Base-by-base conservation (phyloP, 2,329 filamentous ascomycete species). In the Gnomoniopsis smithogilvyi region DNA sequence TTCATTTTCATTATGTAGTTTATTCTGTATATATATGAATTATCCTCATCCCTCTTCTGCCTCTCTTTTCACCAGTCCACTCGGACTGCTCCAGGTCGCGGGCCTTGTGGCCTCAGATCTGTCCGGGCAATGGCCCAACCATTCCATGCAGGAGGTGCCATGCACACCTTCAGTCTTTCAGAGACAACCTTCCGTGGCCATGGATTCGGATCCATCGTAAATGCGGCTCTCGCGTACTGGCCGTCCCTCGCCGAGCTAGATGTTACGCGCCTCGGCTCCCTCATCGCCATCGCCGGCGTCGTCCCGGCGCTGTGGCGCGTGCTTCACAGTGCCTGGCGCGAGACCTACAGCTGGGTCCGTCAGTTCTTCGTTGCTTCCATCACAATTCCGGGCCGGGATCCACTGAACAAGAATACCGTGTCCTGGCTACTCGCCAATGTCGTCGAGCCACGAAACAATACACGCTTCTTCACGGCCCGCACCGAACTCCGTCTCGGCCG, bases 351-450 rank as follows among this genome's bases (percentile, higher is more conserved):
- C 58, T 79, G 73, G 67, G 64, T 78, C 38, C 69, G 72, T 8
- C 71, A 72, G 17, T 76, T 76, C 66, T 78, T 79, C 59, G 67
- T 79, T 3, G 75, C 78, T 0, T 75, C 75, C 0, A 72, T 80
- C 3, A 76, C 70, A 0, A 73, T 80, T 24, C 75, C 77, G 0
- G 74, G 71, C 0, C 71, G 73, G 6, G 78, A 80, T 58, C 75
- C 76, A 6, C 67, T 80, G 34, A 80, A 80, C 54, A 67, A 72
- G 30, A 77, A 74, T 59, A 72, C 79, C 10, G 70, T 78, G 45
- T 74, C 71, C 60, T 80, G 77, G 77, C 66, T 80, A n/a, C 67
- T 75, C 24, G 68, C 71, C 4, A 73, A 79, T 55, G 64, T 72
- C 22, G 64, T 72, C 26, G 70, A 74, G 21, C 66, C 70, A 24